These are phyloP conservation scores for Wallacemonas sp. DNA, from an alignment of 208 protist species.

Conservation along the genomic window DNA sequence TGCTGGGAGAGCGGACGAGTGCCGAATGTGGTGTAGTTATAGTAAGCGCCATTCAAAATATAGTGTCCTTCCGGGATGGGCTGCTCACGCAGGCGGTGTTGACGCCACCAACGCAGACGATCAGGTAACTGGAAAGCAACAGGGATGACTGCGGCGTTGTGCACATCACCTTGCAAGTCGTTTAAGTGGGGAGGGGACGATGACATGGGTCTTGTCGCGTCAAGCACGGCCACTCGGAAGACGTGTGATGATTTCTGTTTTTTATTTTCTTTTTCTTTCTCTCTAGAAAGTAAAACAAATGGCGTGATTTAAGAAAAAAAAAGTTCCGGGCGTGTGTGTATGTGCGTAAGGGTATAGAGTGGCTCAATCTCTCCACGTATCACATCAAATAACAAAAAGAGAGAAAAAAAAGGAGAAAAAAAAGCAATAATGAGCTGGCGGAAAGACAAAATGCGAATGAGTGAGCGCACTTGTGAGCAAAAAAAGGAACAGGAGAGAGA, in stretches of 20 bases:
- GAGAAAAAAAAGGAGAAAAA: conserved; percentile 12
- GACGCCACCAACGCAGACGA: conserved; percentile 74
- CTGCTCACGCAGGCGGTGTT: conserved; percentile 35
- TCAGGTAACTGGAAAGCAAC: conserved; percentile 57
- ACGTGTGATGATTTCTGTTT: background rate
- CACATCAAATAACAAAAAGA: background rate
- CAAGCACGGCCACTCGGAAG: background rate
- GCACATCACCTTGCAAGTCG: background rate
- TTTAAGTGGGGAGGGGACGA: no score
- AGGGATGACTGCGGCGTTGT: no score
- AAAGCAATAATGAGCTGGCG: background rate
- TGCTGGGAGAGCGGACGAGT: conserved; percentile 33
- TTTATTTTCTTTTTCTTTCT: no score
- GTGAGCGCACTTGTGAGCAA: background rate
- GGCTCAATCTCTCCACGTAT: background rate
- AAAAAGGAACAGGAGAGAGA: conserved; percentile 17
- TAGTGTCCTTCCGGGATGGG: conserved; percentile 45
- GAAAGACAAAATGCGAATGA: no score
- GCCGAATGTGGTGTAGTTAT: conserved; percentile 53
- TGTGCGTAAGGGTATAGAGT: background rate
- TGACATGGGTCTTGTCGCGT: no score
- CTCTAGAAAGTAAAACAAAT: no score
- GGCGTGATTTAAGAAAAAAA: no score
- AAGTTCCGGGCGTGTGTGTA: background rate
- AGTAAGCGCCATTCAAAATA: conserved; percentile 34